phyloP scores from a whole-genome alignment of 1,139 yeast species.

The Yamadazyma dendronema region DNA sequence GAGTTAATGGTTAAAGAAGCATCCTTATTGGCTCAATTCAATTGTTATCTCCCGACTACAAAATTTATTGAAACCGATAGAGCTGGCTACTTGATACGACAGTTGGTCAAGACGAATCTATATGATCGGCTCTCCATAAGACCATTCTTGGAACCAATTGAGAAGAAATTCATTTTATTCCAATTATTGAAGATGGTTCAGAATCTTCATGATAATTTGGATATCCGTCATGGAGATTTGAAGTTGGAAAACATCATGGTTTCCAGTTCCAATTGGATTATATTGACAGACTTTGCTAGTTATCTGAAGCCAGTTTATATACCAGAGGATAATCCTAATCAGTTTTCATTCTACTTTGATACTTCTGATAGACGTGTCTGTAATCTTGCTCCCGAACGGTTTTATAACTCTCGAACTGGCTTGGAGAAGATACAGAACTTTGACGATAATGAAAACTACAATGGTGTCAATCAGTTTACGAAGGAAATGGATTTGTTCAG shows the following conservation, averaged over 20 bases:
- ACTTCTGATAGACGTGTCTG: constrained; percentile 84
- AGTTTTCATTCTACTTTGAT: constrained; percentile 88
- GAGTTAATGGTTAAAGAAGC: constrained; percentile 36
- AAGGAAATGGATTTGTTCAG: constrained; percentile 85
- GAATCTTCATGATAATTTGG: constrained; percentile 55
- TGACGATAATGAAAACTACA: constrained; percentile 28
- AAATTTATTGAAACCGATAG: constrained; percentile 83
- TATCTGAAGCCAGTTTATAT: constrained; percentile 75
- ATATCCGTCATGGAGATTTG: constrained; percentile 83
- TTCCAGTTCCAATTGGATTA: constrained; percentile 87
- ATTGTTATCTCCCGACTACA: constrained; percentile 70
- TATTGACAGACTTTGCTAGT: constrained; percentile 79
- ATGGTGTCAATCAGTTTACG: constrained; percentile 39
- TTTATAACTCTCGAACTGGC: constrained; percentile 36
- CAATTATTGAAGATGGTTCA: constrained; percentile 66
- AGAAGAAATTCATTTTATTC: constrained; percentile 79
- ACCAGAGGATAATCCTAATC: constrained; percentile 96
- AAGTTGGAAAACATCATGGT: constrained; percentile 86
- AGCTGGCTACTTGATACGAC: constrained; percentile 88
- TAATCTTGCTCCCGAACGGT: constrained; percentile 93
- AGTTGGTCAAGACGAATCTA: constrained; percentile 70
- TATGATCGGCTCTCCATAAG: constrained; percentile 86
- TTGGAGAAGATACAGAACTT: constrained; percentile 16
- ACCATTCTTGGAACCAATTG: constrained; percentile 81
- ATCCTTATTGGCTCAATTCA: constrained; percentile 45